phyloP scores from a whole-genome alignment of 805 yeast genomes.

The Starmerella khaoyaiensis region DNA sequence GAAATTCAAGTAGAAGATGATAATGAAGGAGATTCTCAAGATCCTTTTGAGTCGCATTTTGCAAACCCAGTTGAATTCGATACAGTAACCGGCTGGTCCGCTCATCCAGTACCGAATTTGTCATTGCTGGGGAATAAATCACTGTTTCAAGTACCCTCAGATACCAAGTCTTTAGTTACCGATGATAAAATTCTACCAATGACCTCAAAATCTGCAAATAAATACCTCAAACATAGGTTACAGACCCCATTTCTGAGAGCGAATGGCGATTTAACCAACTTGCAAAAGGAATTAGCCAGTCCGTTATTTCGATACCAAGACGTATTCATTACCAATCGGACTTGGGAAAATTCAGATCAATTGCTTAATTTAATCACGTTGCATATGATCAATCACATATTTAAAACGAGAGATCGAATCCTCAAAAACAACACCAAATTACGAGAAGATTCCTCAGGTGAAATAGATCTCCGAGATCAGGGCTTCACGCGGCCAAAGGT shows the following conservation, averaged over 20 bases:
- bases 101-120: constrained; percentile 17
- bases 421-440: constrained; percentile 59
- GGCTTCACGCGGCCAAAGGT: constrained; percentile 93
- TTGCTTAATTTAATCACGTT: constrained; percentile 52
- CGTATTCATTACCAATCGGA: constrained; percentile 44
- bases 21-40: constrained; percentile 34
- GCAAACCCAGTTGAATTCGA: constrained; percentile 33
- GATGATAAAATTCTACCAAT: neutral
- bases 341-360: constrained; percentile 36
- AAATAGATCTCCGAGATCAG: constrained; percentile 61
- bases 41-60: constrained; percentile 72
- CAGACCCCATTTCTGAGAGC: constrained; percentile 25
- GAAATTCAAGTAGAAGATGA: constrained; percentile 31
- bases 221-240: constrained; percentile 35
- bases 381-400: constrained; percentile 72
- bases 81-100: constrained; percentile 23
- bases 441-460: constrained; percentile 17
- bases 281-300: constrained; percentile 44
- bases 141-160: constrained; percentile 11
- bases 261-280: constrained; percentile 28
- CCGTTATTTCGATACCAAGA: constrained; percentile 67
- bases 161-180: neutral
- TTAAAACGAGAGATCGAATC: constrained; percentile 76
- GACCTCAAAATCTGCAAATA: constrained; percentile 2
- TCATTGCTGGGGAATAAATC: constrained; percentile 21